Evolutionary conservation across 2,329 filamentous ascomycete species (phyloP), one percentile per base, ranked within the genome.

Genomic region (Alternaria postmessia): DNA sequence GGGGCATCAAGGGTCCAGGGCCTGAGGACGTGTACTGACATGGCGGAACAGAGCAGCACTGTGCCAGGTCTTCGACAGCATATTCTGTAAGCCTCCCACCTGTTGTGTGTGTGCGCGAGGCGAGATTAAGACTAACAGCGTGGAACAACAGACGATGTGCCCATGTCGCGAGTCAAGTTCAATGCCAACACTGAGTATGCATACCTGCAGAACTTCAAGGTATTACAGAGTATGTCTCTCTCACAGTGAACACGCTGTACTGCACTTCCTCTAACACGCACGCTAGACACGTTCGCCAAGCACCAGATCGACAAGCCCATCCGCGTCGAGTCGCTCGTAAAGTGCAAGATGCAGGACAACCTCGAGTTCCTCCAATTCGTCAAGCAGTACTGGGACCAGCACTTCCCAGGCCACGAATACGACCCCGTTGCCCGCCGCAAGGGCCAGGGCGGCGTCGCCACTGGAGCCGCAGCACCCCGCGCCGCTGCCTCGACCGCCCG

Each of bases 331-430:
- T 85, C 87, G 59, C 89, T 99, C 61, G 88, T 95, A 73, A 99
- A 98, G 81, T 99, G 95, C 86, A 97, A 97, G 85, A 99, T 99
- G 94, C 95, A 99, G 86, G 95, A 99, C 81, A 99, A 99, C 84
- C 91, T 99, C 72, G 95, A 98, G 78, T 99, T 99, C 80, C 85
- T 99, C 62, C 95, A 99, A 83, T 99, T 93, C 91, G 90, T 90
- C 61, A 99, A 99, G 87, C 86, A 87, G 71, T 97, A 93, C 84
- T 99, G 95, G 95, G 95, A 99, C 76, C 92, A 97, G 78, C 93
- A 97, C 85, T 99, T 92, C 81, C 95, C 95, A 7, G 95, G 95
- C 61, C 93, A 95, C 73, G 95, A 98, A 67, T 99, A 99, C 83
- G 95, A 99, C 78, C 93, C 95, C 11, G 86, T 96, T 26, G 85